phyloP scores from a whole-genome alignment of 2,329 filamentous ascomycete species.

The Xylaria sp. region DNA sequence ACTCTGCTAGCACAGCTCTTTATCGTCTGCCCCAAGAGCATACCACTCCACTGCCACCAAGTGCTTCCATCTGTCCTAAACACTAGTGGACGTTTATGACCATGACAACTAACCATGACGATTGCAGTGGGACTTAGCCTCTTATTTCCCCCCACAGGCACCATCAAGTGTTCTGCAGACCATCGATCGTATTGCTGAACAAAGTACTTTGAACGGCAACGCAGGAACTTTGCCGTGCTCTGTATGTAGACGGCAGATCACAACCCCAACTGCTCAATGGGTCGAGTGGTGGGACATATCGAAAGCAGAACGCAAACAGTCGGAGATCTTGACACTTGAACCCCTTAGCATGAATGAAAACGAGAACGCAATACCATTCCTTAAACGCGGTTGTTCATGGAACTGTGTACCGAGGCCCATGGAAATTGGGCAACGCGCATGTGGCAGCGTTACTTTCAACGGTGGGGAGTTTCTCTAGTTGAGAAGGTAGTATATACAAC shows the following conservation, averaged over 20 bases:
- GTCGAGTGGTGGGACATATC: conserved; percentile 68
- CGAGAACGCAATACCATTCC: conserved; percentile 43
- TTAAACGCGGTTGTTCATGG: conserved; percentile 39
- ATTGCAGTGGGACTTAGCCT: conserved; percentile 52
- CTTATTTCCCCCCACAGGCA: conserved; percentile 56
- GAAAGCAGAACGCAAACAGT: neutral
- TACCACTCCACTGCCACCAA: neutral
- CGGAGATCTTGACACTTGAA: neutral
- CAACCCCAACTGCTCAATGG: conserved; percentile 68
- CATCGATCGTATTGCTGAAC: conserved; percentile 54
- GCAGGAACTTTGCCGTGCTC: conserved; percentile 63
- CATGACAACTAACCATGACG: conserved; percentile 10
- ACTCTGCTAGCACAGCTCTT: neutral
- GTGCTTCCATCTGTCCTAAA: neutral
- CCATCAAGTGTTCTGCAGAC: conserved; percentile 55
- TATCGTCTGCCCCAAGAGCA: neutral
- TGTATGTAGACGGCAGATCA: conserved; percentile 60
- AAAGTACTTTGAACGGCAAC: conserved; percentile 54
- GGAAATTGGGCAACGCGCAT: conserved; percentile 24
- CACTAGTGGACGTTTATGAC: neutral
- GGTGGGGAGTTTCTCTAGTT: neutral
- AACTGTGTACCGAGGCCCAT: conserved; percentile 32
- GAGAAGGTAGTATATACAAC: neutral
- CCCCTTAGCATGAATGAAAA: conserved; percentile 28
- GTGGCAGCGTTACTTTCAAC: conserved; percentile 11